Base-by-base conservation (phyloP, 2,329 filamentous ascomycete species). In the Botrytis byssoidea region DNA sequence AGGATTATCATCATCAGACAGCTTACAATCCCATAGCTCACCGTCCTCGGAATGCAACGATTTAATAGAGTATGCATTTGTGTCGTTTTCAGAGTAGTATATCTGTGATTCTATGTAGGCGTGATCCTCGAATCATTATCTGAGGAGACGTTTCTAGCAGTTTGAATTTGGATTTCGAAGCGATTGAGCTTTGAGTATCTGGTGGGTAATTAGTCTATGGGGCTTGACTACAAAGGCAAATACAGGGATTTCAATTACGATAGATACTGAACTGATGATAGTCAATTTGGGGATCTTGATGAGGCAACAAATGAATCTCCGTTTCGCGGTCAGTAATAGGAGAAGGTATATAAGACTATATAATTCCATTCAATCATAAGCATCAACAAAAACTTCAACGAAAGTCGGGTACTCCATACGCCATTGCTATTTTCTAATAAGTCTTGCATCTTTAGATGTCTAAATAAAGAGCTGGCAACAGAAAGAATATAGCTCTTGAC, bases 141-240 rank as follows among this genome's bases (percentile, higher is more conserved):
- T 10, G 48, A 6, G 48, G 4, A 51, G 12, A 51, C 0, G 25
- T 51, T 51, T 51, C 25, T 14, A 51, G 25, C 22, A n/a, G 25
- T 16, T 40, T 37, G 46, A 4, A 10, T 8, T 40, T 37, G 46
- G 10, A 10, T 48, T 48, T 25, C 2, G 20, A 40, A 61, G 20
- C 22, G 6, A 40, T 61, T 10, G 22, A 51, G 8, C 25, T 14
- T n/a, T 14, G 25, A 51, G 25, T 51, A 51, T 22, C 44, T 46
- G 18, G 20, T 22, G 0, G 9, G 22, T 14, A n/a, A n/a, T 51
- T n/a, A n/a, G 5, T 51, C 5, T 6, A 51, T 0, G 10, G 22
- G 5, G 6, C 4, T 25, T 4, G 12, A 14, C 4, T 14, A 51
- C 5, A 10, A 25, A 5, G 48, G 48, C 6, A 14, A n/a, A 51